Conservation (phyloP, 768 basidiomycete species). For the Boletus rufocinnamomeus region DNA sequence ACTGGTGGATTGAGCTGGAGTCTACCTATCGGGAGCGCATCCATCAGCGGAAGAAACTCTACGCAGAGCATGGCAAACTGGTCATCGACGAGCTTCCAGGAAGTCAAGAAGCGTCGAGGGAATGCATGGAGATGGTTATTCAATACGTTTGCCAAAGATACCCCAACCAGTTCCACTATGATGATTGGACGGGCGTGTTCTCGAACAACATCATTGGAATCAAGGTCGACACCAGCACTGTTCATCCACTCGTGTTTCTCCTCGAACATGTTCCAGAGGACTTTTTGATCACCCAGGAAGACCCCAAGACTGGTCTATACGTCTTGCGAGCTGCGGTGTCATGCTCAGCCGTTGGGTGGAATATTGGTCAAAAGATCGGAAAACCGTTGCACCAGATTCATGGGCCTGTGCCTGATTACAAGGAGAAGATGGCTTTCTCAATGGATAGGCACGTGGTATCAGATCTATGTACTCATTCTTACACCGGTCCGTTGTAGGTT, state of each 20-base stretch:
- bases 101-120: slow-evolving; percentile 48
- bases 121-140: slow-evolving; percentile 57
- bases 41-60: slow-evolving; percentile 43
- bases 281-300: slow-evolving; percentile 45
- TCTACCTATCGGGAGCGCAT: slow-evolving; percentile 50
- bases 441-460: slow-evolving; percentile 49
- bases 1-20: slow-evolving; percentile 60
- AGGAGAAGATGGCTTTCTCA: slow-evolving; percentile 49
- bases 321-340: slow-evolving; percentile 46
- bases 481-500: slow-evolving; percentile 32
- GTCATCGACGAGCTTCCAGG: slow-evolving; percentile 51
- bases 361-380: slow-evolving; percentile 48
- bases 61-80: slow-evolving; percentile 39
- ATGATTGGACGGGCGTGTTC: slow-evolving; percentile 39
- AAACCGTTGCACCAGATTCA: slow-evolving; percentile 49
- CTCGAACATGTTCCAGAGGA: slow-evolving; percentile 57
- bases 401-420: slow-evolving; percentile 49
- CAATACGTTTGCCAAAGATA: slow-evolving; percentile 60
- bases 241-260: slow-evolving; percentile 44
- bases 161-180: slow-evolving; percentile 50
- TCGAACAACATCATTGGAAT: slow-evolving; percentile 45
- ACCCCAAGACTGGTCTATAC: slow-evolving; percentile 46
- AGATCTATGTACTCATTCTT: neutral
- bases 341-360: slow-evolving; percentile 54
- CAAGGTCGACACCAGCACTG: slow-evolving; percentile 27